phyloP scores from a whole-genome alignment of 257 asterid genomes.

The Ilex asprella region DNA sequence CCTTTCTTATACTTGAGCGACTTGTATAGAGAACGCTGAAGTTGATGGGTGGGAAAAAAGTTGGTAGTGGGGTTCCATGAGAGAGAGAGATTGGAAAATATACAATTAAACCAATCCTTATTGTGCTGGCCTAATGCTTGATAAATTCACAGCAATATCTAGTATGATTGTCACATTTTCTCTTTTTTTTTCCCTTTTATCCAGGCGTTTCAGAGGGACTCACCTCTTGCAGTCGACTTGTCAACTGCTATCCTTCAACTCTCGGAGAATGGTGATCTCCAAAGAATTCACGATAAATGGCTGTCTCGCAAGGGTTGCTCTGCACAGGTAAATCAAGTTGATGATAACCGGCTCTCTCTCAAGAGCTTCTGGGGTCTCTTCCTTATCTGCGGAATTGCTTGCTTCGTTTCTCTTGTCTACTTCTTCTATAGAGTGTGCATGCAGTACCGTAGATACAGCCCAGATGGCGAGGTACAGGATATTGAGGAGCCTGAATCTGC shows the following conservation, averaged over 20 bases:
- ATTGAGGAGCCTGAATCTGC: conserved; percentile 32
- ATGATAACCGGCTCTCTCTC: conserved; percentile 28
- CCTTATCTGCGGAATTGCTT: conserved; percentile 28
- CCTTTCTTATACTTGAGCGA: too few species aligned
- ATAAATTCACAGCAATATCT: too few species aligned
- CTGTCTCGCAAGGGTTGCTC: conserved; percentile 22
- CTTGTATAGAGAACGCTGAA: too few species aligned
- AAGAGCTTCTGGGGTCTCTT: conserved; percentile 45
- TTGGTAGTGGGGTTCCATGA: too few species aligned
- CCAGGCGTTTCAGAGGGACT: conserved; percentile 39
- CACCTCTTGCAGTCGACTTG: conserved; percentile 35
- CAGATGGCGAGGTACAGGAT: conserved; percentile 31
- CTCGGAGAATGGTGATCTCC: conserved; percentile 44
- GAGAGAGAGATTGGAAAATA: too few species aligned
- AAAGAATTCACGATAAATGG: conserved; percentile 44
- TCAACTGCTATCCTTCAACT: conserved; percentile 42
- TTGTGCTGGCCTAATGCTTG: too few species aligned
- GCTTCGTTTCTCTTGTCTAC: conserved; percentile 32
- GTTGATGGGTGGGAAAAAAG: too few species aligned
- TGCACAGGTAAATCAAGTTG: background rate
- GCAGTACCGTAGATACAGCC: conserved; percentile 51
- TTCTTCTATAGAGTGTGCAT: conserved; percentile 50
- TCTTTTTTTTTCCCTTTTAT: background rate
- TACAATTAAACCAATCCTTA: too few species aligned
- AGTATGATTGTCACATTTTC: too few species aligned